These are phyloP conservation scores for Ceratocystis colombiana DNA, from an alignment of 2,329 filamentous ascomycete species.

Conservation along the genomic window DNA sequence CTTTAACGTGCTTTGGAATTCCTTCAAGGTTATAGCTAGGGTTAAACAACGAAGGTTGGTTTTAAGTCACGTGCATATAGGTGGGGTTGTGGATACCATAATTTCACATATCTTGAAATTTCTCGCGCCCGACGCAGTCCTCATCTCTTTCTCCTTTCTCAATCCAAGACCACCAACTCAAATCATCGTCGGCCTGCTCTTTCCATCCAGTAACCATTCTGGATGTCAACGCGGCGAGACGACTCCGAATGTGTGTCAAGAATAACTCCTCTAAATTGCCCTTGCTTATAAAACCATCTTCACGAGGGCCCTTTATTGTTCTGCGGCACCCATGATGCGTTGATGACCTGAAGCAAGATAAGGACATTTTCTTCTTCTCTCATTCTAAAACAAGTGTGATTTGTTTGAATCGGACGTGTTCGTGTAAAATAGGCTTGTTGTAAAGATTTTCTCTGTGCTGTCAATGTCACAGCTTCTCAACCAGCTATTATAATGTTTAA, in stretches of 20 bases:
- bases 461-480: too few relatives aligned
- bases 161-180: conserved; percentile 40
- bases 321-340: conserved; percentile 54
- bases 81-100: not conserved
- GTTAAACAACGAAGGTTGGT: not conserved
- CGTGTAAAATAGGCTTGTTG: too few relatives aligned
- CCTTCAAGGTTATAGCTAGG: conserved; percentile 4
- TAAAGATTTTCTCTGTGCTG: too few relatives aligned
- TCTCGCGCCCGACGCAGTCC: not conserved
- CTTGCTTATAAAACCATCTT: conserved; percentile 57
- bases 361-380: conserved; percentile 37
- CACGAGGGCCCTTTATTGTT: conserved; percentile 47
- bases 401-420: too few relatives aligned
- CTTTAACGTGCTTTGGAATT: too few relatives aligned
- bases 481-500: too few relatives aligned
- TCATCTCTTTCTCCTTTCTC: conserved; percentile 29
- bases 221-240: conserved; percentile 37
- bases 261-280: conserved; percentile 41
- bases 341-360: conserved; percentile 57
- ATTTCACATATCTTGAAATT: conserved; percentile 20
- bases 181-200: conserved; percentile 35
- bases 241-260: conserved; percentile 47
- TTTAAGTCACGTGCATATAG: conserved; percentile 1
- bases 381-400: not conserved
- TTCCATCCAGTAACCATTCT: conserved; percentile 23